Percentiles rank a stretch among this genome's conserved stretches.
phyloP scores from a whole-genome alignment of 73 alveolate species.

The Tetrahymena elliotti region DNA sequence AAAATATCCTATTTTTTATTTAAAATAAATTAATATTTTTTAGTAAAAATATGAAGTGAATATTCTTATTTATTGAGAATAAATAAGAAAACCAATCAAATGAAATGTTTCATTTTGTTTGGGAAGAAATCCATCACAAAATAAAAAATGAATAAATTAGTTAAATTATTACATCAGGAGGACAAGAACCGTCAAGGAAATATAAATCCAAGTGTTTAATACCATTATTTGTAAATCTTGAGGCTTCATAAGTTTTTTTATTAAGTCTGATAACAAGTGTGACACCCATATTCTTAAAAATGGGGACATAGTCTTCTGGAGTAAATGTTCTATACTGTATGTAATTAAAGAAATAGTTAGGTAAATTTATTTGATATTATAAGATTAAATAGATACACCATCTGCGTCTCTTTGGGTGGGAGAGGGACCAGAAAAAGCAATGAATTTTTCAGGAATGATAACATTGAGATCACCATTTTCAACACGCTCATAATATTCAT shows the following conservation, averaged over 20 bases:
- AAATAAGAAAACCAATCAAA: too few relatives aligned
- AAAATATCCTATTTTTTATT: not conserved
- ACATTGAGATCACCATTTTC: conserved; percentile 93
- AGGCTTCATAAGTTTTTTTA: conserved; percentile 64
- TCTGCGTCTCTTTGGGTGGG: conserved; percentile 45
- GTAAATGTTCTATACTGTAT: conserved; percentile 51
- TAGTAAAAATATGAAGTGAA: too few relatives aligned
- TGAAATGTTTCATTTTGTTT: too few relatives aligned
- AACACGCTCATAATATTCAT: conserved; percentile 87
- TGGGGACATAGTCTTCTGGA: conserved; percentile 90
- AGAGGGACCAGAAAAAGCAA: conserved; percentile 89
- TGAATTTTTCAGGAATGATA: conserved; percentile 83
- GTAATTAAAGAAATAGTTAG: not conserved
- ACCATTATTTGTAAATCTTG: conserved; percentile 55
- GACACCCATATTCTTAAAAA: conserved; percentile 77
- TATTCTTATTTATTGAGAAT: too few relatives aligned
- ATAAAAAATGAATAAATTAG: conserved; percentile 14
- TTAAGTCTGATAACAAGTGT: conserved; percentile 82
- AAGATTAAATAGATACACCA: conserved; percentile 9
- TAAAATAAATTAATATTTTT: not conserved
- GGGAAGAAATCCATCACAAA: too few relatives aligned
- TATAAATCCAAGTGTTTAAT: conserved; percentile 79
- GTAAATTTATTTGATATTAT: not conserved
- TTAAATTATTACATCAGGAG: conserved; percentile 74
- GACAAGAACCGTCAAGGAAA: conserved; percentile 91